Evolutionary conservation across 495 filamentous ascomycete species (phyloP).

Genomic region (Lasiosphaeria miniovina): DNA sequence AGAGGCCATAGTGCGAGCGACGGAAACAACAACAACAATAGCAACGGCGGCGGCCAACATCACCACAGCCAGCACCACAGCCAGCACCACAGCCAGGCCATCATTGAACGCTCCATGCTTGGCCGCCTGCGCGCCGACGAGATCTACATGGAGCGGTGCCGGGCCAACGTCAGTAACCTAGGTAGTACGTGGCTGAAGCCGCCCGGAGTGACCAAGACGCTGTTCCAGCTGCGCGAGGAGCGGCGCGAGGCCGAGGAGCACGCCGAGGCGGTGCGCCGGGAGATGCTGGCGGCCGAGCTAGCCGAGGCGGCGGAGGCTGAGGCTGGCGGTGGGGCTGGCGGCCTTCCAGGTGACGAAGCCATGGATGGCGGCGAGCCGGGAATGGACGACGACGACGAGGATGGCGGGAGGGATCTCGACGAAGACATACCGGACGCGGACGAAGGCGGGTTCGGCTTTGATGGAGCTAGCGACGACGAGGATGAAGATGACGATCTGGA

Average conservation of each 20-base stretch:
- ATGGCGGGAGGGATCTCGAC: conserved; percentile 53
- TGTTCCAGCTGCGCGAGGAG: conserved; percentile 75
- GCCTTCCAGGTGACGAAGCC: conserved; percentile 47
- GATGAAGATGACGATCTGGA: conserved; percentile 40
- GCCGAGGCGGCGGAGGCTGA: conserved; percentile 52
- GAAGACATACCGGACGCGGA: conserved; percentile 67
- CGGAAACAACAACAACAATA: conserved; percentile 26
- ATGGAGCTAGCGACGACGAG: conserved; percentile 43
- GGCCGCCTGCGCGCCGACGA: conserved; percentile 67
- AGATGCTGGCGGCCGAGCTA: conserved; percentile 62
- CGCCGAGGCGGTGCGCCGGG: conserved; percentile 65
- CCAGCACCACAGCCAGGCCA: conserved; percentile 14
- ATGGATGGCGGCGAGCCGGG: conserved; percentile 19
- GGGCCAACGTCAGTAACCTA: conserved; percentile 68
- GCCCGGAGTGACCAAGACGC: conserved; percentile 70
- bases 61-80: conserved; percentile 9
- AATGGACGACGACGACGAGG: conserved; percentile 29
- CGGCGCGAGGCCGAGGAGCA: conserved; percentile 75
- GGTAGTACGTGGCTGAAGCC: conserved; percentile 78
- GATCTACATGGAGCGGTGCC: conserved; percentile 61
- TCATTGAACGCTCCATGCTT: conserved; percentile 51
- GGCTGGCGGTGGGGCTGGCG: conserved; percentile 35
- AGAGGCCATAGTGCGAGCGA: background rate
- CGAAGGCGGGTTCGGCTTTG: conserved; percentile 41
- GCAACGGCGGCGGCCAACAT: conserved; percentile 15